Conservation (phyloP, 169 alveolate genomes). For the Plasmodium gallinaceum region DNA sequence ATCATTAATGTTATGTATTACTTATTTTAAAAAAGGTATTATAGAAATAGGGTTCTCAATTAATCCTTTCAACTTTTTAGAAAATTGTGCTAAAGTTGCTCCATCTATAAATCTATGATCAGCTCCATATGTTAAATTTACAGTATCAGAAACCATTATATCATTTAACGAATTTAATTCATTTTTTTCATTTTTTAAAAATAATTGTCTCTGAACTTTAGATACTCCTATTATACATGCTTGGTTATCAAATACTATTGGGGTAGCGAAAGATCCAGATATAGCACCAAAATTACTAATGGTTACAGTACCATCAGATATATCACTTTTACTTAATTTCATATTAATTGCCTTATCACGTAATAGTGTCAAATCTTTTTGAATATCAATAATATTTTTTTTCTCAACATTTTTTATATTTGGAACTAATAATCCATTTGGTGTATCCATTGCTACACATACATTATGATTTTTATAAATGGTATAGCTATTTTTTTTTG, state of each 20-base stretch:
- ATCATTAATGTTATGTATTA: not conserved
- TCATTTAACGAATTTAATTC: slow-evolving; percentile 53
- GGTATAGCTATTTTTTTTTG: slow-evolving; percentile 81
- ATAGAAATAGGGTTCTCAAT: slow-evolving; percentile 29
- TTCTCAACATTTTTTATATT: slow-evolving; percentile 93
- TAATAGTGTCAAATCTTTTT: slow-evolving; percentile 87
- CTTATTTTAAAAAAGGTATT: slow-evolving; percentile 30
- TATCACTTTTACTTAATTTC: slow-evolving; percentile 88
- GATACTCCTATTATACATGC: slow-evolving; percentile 92
- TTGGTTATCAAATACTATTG: slow-evolving; percentile 94
- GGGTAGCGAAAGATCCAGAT: slow-evolving; percentile 95
- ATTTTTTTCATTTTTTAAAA: slow-evolving; percentile 76
- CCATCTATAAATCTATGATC: slow-evolving; percentile 97
- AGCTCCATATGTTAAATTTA: slow-evolving; percentile 82
- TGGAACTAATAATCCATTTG: slow-evolving; percentile 95
- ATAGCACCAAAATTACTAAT: slow-evolving; percentile 95
- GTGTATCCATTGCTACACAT: slow-evolving; percentile 94
- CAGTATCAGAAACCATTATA: slow-evolving; percentile 30
- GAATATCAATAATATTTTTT: slow-evolving; percentile 90
- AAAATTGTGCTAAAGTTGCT: slow-evolving; percentile 90
- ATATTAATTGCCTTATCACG: slow-evolving; percentile 88
- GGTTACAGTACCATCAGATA: slow-evolving; percentile 93
- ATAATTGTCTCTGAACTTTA: slow-evolving; percentile 78
- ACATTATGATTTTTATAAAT: slow-evolving; percentile 91
- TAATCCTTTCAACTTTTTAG: slow-evolving; percentile 29